Base-by-base conservation (phyloP, 805 yeast species). In the Diddensiella transvaalensis region DNA sequence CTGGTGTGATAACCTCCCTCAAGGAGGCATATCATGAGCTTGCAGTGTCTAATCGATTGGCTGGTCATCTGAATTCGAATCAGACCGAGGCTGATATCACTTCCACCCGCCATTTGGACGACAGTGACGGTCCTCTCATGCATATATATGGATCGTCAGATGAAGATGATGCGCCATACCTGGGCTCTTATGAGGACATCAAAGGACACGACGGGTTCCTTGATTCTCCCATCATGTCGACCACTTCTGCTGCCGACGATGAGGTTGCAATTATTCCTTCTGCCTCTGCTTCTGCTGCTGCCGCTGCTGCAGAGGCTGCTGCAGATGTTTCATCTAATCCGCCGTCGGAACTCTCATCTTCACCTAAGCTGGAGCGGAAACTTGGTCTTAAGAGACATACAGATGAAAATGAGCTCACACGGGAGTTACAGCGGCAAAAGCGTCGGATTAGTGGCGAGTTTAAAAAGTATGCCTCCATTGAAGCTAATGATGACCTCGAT, bases 1-100 rank as follows among this genome's bases (percentile, higher is more conserved):
- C 72, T 19, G 53, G 42, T 3, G 44, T 54, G 5, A 47, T 52
- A 11, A 29, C 24, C 18, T 26, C 51, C 19, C 44, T 60, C 13
- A 22, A 54, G 3, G 26, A 42, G 23, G 18, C n/a, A 21, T 17
- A 29, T 15, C 15, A 24, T 13, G 45, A 15, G 32, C 19, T 18
- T 10, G 38, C 17, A 15, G 38, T 35, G 15, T 6, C 15, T 10
- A 35, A 35, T 15, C 22, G 22, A 4, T 13, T 24, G 21, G 48
- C 47, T 13, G 39, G 40, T 11, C 46, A 37, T 3, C 11, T 44
- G 22, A 39, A 33, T 33, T 44, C 52, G 17, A 22, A 22, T 6
- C 22, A 45, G 15, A 44, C 50, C 6, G 53, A 46, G 38, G 42
- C 47, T 10, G 53, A 42, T 37, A 40, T 42, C 19, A 5, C 40